A percentile compares a stretch with the other conserved stretches of the same genome.
Evolutionary conservation across 495 filamentous ascomycete genomes (phyloP).

Genomic region (Penicillium silybi): DNA sequence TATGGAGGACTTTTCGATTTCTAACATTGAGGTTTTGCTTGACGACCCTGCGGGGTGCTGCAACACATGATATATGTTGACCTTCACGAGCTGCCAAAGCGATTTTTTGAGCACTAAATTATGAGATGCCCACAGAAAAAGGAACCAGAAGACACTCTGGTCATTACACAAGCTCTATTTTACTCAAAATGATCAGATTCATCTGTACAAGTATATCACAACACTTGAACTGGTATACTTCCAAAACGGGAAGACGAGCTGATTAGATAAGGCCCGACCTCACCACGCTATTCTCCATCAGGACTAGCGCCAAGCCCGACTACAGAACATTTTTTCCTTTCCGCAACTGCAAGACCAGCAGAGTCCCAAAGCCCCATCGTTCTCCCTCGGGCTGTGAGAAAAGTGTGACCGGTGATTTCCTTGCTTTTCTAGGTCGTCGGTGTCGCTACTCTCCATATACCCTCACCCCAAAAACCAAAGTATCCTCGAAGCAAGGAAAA

Average conservation of each 20-base stretch:
- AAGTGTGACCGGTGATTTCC: slow-evolving; percentile 7
- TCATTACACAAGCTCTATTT: neutral
- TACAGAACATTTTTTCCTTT: slow-evolving; percentile 49
- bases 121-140: neutral
- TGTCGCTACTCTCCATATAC: neutral
- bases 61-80: no score
- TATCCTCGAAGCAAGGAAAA: slow-evolving; percentile 3
- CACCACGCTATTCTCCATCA: slow-evolving; percentile 24
- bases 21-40: no score
- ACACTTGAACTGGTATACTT: neutral
- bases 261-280: slow-evolving; percentile 40
- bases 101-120: neutral
- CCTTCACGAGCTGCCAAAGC: no score
- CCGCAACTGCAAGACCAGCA: slow-evolving; percentile 32
- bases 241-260: neutral
- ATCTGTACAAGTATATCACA: neutral
- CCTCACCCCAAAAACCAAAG: slow-evolving; percentile 3
- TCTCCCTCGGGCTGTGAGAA: slow-evolving; percentile 27
- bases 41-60: no score
- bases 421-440: neutral
- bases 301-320: slow-evolving; percentile 34
- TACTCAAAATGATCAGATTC: neutral
- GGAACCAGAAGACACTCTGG: neutral
- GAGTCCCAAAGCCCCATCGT: slow-evolving; percentile 29
- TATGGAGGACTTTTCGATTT: no score